A percentile compares a stretch with the other conserved stretches of the same genome.
These are phyloP conservation scores for Acanthamoeba divionensis DNA, from an alignment of 208 protist genomes.

Conservation along the genomic window DNA sequence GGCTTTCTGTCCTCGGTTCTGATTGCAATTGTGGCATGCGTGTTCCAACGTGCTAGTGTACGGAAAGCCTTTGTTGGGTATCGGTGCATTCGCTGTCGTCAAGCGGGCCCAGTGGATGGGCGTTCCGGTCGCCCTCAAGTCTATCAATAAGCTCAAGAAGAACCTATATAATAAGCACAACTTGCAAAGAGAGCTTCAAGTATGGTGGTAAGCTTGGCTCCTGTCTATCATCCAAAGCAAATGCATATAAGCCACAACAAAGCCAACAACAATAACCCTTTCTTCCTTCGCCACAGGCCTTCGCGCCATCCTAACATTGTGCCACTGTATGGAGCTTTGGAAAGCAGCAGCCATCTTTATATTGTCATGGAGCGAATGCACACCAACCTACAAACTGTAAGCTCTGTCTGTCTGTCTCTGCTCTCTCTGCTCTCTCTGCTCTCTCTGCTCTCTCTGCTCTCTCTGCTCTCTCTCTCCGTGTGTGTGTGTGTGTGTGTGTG, in stretches of 20 bases:
- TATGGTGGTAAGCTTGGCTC: slow-evolving; percentile 22
- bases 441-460: too few species aligned
- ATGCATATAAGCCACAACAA: too few species aligned
- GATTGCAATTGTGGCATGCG: too few species aligned
- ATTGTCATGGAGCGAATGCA: slow-evolving; percentile 39
- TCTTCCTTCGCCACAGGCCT: background rate
- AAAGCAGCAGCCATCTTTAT: slow-evolving; percentile 15
- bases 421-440: too few species aligned
- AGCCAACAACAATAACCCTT: too few species aligned
- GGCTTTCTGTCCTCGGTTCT: too few species aligned
- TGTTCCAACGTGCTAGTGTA: too few species aligned
- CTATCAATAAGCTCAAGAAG: slow-evolving; percentile 53
- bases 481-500: too few species aligned
- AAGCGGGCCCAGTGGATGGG: slow-evolving; percentile 38
- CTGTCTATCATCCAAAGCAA: too few species aligned
- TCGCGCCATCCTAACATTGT: slow-evolving; percentile 31
- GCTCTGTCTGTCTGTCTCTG: too few species aligned
- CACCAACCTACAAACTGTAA: background rate
- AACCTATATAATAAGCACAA: slow-evolving; percentile 4
- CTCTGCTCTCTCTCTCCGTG: too few species aligned
- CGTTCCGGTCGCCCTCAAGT: slow-evolving; percentile 24
- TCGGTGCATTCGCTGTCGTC: background rate
- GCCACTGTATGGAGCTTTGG: slow-evolving; percentile 23
- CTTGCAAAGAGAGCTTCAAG: background rate
- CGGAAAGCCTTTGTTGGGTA: too few species aligned